Percentiles rank a stretch among this genome's conserved stretches.
Conservation (phyloP, 31 red algal species). For the Bonnemaisonia californica region DNA sequence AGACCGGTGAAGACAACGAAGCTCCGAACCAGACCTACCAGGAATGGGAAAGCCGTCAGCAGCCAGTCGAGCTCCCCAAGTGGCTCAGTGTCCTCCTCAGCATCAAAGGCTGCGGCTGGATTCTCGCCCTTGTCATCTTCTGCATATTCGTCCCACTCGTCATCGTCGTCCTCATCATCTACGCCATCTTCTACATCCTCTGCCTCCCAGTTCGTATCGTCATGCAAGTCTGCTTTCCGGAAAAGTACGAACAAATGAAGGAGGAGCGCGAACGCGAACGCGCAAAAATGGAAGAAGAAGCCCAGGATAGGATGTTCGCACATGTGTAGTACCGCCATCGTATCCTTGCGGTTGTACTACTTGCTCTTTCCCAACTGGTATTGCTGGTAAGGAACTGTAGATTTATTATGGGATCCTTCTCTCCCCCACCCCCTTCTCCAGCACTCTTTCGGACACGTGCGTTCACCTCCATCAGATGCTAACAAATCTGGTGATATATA, state of each 20-base stretch:
- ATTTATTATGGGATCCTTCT: not conserved
- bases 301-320: conserved; percentile 73
- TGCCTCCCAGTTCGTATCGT: conserved; percentile 48
- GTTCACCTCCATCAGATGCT: no score
- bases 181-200: conserved; percentile 42
- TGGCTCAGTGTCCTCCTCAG: conserved; percentile 65
- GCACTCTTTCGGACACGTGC: no score
- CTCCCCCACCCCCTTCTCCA: no score
- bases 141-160: conserved; percentile 54
- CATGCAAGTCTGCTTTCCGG: conserved; percentile 66
- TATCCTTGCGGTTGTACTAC: no score
- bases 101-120: conserved; percentile 67
- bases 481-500: no score
- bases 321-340: conserved; percentile 44
- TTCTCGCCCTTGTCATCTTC: conserved; percentile 38
- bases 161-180: conserved; percentile 52
- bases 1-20: conserved; percentile 67
- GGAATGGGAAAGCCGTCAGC: conserved; percentile 88
- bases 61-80: conserved; percentile 66
- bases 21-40: conserved; percentile 75
- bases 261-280: conserved; percentile 54
- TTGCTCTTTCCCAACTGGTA: no score
- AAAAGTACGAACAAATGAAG: conserved; percentile 69
- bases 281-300: conserved; percentile 76
- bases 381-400: not conserved